These are phyloP conservation scores for Russula brevipes DNA, from an alignment of 768 basidiomycete species.

Conservation along the genomic window DNA sequence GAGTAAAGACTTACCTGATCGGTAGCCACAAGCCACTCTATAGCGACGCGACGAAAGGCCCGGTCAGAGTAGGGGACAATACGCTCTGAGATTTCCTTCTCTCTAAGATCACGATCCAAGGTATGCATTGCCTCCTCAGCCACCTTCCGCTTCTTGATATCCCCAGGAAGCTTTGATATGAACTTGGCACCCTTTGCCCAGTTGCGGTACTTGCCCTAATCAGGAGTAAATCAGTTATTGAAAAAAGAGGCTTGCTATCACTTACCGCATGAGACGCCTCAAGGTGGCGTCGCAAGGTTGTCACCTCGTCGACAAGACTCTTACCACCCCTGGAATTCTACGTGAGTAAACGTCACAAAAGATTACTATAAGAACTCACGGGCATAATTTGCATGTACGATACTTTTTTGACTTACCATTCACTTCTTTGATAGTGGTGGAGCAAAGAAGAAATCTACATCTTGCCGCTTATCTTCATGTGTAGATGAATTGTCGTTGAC, in stretches of 20 bases:
- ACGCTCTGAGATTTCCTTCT: background rate
- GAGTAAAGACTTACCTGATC: background rate
- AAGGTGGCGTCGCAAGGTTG: background rate
- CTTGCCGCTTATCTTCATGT: background rate
- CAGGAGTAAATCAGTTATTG: no score
- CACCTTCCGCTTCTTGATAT: background rate
- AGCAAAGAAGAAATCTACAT: no score
- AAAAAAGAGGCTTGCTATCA: no score
- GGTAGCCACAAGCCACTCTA: no score
- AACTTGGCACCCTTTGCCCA: background rate
- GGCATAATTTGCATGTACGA: background rate
- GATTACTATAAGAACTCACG: background rate
- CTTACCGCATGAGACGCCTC: background rate
- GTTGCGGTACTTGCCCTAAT: background rate
- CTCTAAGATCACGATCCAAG: background rate
- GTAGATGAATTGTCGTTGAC: background rate
- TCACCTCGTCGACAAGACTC: background rate
- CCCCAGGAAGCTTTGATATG: no score
- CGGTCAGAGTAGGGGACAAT: background rate
- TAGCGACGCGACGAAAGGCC: background rate
- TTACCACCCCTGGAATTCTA: background rate
- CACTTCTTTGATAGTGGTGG: background rate
- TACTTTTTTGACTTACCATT: background rate
- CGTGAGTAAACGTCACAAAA: background rate
- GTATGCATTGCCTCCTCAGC: background rate